Percentiles rank a stretch among this genome's conserved stretches.
Evolutionary conservation across 2,329 filamentous ascomycete genomes (phyloP).

Genomic region (Massarina eburnea): DNA sequence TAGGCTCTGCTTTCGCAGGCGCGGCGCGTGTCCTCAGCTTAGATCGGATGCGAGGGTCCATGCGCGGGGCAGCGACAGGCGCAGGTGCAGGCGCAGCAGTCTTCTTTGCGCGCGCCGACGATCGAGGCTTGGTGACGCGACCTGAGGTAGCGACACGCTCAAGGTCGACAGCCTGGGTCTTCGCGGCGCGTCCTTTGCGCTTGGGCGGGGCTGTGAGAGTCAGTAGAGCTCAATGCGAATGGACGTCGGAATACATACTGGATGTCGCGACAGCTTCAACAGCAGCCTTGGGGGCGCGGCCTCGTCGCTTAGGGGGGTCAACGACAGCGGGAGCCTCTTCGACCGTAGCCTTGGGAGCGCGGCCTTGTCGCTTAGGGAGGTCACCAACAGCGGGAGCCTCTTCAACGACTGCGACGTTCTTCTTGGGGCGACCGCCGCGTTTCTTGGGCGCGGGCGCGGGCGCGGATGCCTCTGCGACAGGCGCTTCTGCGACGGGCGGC

Average conservation of each 20-base stretch:
- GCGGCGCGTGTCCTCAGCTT: constrained; percentile 21
- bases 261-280: not conserved
- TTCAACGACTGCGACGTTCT: constrained; percentile 3
- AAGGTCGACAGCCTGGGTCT: constrained; percentile 11
- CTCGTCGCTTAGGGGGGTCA: constrained; percentile 12
- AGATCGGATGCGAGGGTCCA: constrained; percentile 23
- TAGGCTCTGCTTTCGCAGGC: constrained; percentile 12
- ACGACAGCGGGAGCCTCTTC: constrained; percentile 2
- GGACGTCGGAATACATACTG: not conserved
- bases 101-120: constrained; percentile 9
- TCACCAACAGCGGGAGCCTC: not conserved
- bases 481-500: constrained; percentile 5
- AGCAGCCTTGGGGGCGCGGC: constrained; percentile 17
- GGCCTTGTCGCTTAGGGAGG: not conserved
- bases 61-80: constrained; percentile 12
- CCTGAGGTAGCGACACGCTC: constrained; percentile 20
- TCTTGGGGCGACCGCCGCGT: constrained; percentile 11
- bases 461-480: constrained; percentile 1
- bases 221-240: not conserved
- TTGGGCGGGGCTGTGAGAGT: constrained; percentile 12
- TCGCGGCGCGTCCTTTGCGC: constrained; percentile 12
- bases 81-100: constrained; percentile 1
- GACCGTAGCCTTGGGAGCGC: constrained; percentile 1
- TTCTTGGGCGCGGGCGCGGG: constrained; percentile 11
- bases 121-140: constrained; percentile 21